These are phyloP conservation scores for Ogataea methylovora DNA, from an alignment of 805 yeast genomes.

Conservation along the genomic window DNA sequence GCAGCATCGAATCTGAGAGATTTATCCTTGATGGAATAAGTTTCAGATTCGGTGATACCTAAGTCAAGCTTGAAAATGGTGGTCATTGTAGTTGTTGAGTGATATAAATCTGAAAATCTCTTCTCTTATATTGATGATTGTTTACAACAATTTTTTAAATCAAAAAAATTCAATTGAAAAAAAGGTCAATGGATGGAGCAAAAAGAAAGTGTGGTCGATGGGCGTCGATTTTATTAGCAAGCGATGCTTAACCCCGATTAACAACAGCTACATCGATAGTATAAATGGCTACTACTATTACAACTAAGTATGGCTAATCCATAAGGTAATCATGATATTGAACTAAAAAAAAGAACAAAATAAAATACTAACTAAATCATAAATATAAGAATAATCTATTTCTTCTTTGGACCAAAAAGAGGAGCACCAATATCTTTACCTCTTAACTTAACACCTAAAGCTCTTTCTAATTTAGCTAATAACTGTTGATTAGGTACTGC, in stretches of 20 bases:
- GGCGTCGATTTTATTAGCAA: too few species aligned
- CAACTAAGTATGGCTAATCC: background rate
- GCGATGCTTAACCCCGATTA: too few species aligned
- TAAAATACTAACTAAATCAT: too few species aligned
- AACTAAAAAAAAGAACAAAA: background rate
- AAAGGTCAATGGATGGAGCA: too few species aligned
- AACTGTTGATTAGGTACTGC: constrained; percentile 96
- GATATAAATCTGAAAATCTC: too few species aligned
- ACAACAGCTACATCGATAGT: too few species aligned
- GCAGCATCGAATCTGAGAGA: constrained; percentile 68
- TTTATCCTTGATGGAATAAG: constrained; percentile 63
- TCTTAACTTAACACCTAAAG: constrained; percentile 87
- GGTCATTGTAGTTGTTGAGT: constrained; percentile 24
- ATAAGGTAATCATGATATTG: background rate
- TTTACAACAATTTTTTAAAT: too few species aligned
- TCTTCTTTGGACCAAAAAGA: constrained; percentile 53
- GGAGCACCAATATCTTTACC: constrained; percentile 96
- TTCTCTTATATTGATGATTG: too few species aligned
- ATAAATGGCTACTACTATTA: too few species aligned
- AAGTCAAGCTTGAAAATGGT: constrained; percentile 25
- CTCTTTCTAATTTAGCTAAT: constrained; percentile 87
- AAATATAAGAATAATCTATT: constrained; percentile 12
- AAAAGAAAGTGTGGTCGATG: too few species aligned
- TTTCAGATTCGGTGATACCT: constrained; percentile 36
- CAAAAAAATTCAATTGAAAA: too few species aligned